phyloP scores from a whole-genome alignment of 2,329 filamentous ascomycete species.

The Fusarium nygamai region DNA sequence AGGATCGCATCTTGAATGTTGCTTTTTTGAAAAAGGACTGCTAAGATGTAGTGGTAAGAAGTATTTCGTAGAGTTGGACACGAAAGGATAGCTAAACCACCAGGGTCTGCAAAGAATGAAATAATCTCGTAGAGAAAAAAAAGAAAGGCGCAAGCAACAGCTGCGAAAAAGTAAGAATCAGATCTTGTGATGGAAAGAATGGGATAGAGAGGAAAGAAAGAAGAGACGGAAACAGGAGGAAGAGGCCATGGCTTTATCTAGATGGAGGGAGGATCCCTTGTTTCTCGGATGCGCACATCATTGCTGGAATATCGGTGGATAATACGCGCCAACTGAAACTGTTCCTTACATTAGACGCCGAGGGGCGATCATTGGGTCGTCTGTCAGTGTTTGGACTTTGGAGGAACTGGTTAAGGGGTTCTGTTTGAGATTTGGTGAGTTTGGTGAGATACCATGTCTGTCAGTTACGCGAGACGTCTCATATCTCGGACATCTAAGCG shows the following conservation, averaged over 20 bases:
- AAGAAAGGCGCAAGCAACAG: conserved; percentile 44
- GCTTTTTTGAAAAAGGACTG: conserved; percentile 16
- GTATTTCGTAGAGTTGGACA: conserved; percentile 14
- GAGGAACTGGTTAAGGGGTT: background rate
- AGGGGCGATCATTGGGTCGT: too few species aligned
- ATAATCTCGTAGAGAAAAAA: conserved; percentile 39
- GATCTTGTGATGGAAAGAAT: conserved; percentile 40
- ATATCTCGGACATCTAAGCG: conserved; percentile 26
- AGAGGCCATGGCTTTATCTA: conserved; percentile 17
- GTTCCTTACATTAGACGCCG: conserved; percentile 26
- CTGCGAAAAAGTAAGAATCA: conserved; percentile 31
- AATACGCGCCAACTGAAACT: conserved; percentile 36
- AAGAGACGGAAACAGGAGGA: background rate
- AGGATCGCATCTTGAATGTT: conserved; percentile 41
- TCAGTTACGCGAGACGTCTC: conserved; percentile 34
- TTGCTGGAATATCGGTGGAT: conserved; percentile 39
- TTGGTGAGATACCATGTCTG: conserved; percentile 20
- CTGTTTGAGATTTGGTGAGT: conserved; percentile 9
- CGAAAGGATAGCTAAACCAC: conserved; percentile 31
- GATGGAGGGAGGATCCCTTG: background rate
- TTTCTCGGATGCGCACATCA: conserved; percentile 21
- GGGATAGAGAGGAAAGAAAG: conserved; percentile 29
- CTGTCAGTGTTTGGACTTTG: too few species aligned
- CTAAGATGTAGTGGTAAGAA: background rate
- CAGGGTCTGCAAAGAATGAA: conserved; percentile 44